Percentiles rank a stretch among this genome's conserved stretches.
Evolutionary conservation across 2,329 filamentous ascomycete genomes (phyloP).

Genomic region (Pseudogymnoascus sp.): DNA sequence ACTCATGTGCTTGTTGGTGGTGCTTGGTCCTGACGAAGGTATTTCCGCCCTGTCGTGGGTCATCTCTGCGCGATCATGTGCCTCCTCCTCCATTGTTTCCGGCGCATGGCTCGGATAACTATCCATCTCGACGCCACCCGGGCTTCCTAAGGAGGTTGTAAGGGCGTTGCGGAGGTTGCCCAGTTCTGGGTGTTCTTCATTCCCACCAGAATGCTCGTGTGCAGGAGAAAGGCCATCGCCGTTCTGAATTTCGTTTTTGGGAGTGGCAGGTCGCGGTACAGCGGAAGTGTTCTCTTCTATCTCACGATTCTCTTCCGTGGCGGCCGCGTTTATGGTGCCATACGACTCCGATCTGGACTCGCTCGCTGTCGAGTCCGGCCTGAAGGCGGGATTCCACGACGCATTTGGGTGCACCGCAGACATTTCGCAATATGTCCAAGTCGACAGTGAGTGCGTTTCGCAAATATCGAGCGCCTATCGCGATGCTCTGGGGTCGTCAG

Average conservation of each 20-base stretch:
- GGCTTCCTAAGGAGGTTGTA: constrained; percentile 21
- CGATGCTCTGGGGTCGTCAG: background rate
- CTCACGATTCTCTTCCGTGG: background rate
- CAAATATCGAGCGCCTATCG: background rate
- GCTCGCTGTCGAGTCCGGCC: constrained; percentile 35
- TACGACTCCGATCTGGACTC: constrained; percentile 14
- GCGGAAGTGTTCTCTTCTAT: background rate
- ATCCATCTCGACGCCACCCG: constrained; percentile 22
- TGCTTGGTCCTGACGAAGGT: constrained; percentile 21
- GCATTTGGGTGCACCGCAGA: constrained; percentile 35
- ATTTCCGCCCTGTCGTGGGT: constrained; percentile 16
- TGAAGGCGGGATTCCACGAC: constrained; percentile 45
- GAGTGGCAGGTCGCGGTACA: constrained; percentile 10
- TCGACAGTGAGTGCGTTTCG: background rate
- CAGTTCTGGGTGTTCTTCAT: constrained; percentile 18
- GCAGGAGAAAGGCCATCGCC: background rate
- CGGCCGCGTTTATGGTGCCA: constrained; percentile 6
- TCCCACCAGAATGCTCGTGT: constrained; percentile 11
- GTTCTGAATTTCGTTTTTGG: constrained; percentile 9
- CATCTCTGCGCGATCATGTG: background rate
- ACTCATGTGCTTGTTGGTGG: constrained; percentile 46
- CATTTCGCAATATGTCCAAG: constrained; percentile 29
- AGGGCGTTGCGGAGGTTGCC: constrained; percentile 22
- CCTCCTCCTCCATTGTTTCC: constrained; percentile 14
- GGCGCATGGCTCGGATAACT: constrained; percentile 19